phyloP scores from a whole-genome alignment of 257 asterid genomes.

The Rubia yunnanensis region DNA sequence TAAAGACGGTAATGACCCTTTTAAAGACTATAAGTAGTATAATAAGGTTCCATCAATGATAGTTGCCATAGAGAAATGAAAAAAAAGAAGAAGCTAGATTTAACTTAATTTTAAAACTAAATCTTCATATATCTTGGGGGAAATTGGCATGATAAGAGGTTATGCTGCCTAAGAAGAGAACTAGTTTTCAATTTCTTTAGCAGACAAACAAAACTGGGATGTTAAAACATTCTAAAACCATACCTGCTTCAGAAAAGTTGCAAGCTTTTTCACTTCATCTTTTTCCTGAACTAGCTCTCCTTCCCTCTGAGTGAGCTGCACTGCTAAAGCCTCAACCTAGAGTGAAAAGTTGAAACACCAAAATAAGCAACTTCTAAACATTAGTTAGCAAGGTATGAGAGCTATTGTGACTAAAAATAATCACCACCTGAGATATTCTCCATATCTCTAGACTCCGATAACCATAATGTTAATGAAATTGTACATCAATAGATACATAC shows the following conservation, averaged over 20 bases:
- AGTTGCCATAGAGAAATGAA: not conserved
- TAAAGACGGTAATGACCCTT: too few species aligned
- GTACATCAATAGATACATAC: not conserved
- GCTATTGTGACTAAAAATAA: not conserved
- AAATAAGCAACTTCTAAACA: not conserved
- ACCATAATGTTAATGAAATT: not conserved
- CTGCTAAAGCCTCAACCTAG: conserved; percentile 88
- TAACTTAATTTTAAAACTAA: not conserved
- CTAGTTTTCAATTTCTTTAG: not conserved
- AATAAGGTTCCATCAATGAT: not conserved
- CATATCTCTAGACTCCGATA: not conserved
- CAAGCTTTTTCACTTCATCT: conserved; percentile 87
- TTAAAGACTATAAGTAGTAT: too few species aligned
- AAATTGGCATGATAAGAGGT: not conserved
- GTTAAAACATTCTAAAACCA: not conserved
- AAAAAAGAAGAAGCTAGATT: not conserved
- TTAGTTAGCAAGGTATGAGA: not conserved
- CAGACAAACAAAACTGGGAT: not conserved
- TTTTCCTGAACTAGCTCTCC: conserved; percentile 90
- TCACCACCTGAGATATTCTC: not conserved
- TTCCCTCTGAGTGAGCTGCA: conserved; percentile 80
- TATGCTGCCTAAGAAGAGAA: not conserved
- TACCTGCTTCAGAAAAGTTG: conserved; percentile 84
- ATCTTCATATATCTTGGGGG: not conserved
- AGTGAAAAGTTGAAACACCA: not conserved